A percentile compares a stretch with the other conserved stretches of the same genome.
phyloP scores from a whole-genome alignment of 768 basidiomycete genomes.

The Pleurotus sapidus region DNA sequence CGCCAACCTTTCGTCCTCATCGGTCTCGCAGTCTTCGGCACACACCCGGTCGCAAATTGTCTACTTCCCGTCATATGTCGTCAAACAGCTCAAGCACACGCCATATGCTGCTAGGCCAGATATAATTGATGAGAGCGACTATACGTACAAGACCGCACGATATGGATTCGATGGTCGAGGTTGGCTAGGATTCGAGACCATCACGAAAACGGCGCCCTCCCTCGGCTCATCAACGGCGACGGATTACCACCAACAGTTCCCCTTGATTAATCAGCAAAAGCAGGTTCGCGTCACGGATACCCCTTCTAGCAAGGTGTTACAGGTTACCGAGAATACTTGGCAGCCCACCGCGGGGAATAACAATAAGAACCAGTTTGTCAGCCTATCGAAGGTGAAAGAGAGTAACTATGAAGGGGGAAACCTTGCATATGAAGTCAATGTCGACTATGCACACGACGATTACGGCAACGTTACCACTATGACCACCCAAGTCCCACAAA shows the following conservation, averaged over 20 bases:
- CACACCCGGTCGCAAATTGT: conserved; percentile 11
- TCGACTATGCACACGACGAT: conserved; percentile 7
- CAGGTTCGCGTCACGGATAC: not conserved
- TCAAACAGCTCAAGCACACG: conserved; percentile 9
- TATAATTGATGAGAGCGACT: conserved; percentile 10
- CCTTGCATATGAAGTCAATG: conserved; percentile 8
- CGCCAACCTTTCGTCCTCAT: conserved; percentile 10
- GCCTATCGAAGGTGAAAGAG: conserved; percentile 3
- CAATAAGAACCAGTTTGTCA: not conserved
- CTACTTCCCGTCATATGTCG: conserved; percentile 13
- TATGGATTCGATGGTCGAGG: conserved; percentile 11
- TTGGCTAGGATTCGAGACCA: conserved; percentile 12
- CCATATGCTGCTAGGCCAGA: conserved; percentile 7
- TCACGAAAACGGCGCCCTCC: conserved; percentile 10
- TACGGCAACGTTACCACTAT: conserved; percentile 10
- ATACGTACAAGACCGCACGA: conserved; percentile 10
- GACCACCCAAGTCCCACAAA: conserved; percentile 4
- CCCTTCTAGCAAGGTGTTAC: not conserved
- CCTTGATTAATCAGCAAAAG: conserved; percentile 9
- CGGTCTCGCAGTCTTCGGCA: conserved; percentile 4
- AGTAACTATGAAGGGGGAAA: not conserved
- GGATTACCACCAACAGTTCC: conserved; percentile 8
- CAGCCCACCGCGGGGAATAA: not conserved
- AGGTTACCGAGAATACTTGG: not conserved
- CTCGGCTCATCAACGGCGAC: conserved; percentile 8